Conservation (phyloP, 1,139 yeast genomes). For the Groenewaldozyma auringiensis region DNA sequence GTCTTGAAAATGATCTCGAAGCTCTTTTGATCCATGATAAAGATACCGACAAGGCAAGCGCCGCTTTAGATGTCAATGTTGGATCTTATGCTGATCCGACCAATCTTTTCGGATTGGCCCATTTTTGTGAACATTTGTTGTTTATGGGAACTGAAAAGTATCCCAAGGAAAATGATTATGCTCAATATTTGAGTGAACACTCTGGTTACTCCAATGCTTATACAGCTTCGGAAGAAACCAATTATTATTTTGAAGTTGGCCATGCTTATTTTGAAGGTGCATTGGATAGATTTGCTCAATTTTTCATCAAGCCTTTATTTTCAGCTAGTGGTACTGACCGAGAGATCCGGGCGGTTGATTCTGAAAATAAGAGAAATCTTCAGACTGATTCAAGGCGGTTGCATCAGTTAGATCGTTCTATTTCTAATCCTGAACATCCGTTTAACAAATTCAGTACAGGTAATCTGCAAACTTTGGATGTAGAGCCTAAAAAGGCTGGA, state of each 20-base stretch:
- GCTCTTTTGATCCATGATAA: constrained; percentile 78
- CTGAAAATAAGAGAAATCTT: constrained; percentile 88
- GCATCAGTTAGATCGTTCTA: constrained; percentile 71
- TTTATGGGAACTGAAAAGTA: constrained; percentile 96
- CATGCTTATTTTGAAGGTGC: constrained; percentile 77
- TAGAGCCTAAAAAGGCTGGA: constrained; percentile 43
- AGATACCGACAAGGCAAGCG: constrained; percentile 84
- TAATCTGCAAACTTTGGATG: constrained; percentile 53
- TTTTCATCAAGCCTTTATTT: constrained; percentile 80
- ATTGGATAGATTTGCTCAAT: constrained; percentile 85
- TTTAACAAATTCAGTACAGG: constrained; percentile 70
- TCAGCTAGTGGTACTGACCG: constrained; percentile 76
- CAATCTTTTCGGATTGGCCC: constrained; percentile 79
- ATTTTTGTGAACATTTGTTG: constrained; percentile 89
- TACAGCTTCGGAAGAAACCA: constrained; percentile 83
- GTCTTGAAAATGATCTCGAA: constrained; percentile 58
- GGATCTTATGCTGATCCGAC: constrained; percentile 82
- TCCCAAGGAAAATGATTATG: constrained; percentile 86
- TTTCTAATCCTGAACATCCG: constrained; percentile 66
- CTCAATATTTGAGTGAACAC: constrained; percentile 65
- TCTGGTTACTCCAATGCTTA: constrained; percentile 71
- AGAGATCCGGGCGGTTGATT: constrained; percentile 90
- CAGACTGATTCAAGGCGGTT: constrained; percentile 88
- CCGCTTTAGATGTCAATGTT: constrained; percentile 84
- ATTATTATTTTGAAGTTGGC: constrained; percentile 80